Evolutionary conservation across 208 protist species (phyloP), one percentile per base, ranked within the genome.

Genomic region (Acanthamoeba healyi): DNA sequence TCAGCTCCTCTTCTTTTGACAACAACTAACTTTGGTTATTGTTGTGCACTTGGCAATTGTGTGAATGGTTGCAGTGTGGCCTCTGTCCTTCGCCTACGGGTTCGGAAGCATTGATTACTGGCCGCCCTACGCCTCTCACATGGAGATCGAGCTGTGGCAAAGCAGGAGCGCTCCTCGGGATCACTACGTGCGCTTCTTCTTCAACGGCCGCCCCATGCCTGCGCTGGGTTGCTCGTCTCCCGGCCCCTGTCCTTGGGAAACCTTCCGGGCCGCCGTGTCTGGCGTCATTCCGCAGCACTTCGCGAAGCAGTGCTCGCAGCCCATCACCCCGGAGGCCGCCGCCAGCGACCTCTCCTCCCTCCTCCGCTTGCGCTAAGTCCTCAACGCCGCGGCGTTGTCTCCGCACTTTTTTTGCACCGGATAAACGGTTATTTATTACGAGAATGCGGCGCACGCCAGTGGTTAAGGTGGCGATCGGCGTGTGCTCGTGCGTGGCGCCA

Each of bases 111-210:
- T 74, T 29, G 29, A 34, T 6, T 74, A 74, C 65, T 74, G 65
- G 65, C 65, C 65, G n/a, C 65, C 65, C 36, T 74, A 74, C 36
- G 65, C 65, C 65, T 74, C 65, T 24, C 65, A 74, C 65, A 74
- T 74, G 65, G 65, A 74, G 19, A 74, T 74, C n/a, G 65, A 74
- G 36, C 65, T 74, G 65, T 74, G 65, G 65, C 32, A 74, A 29
- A 74, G 65, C 65, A 74, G 32, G 65, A 42, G 32, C 32, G 32
- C n/a, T 7, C 29, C 65, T 6, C 36, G 19, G 0, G 65, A 40
- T 22, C 38, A 38, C 29, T 74, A 74, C 65, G 65, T 74, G 32
- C n/a, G 65, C 14, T 74, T 74, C 65, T 42, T 42, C 65, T 74
- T 42, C 65, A 74, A 74, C 65, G 65, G 65, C 32, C n/a, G 19